Conservation (phyloP, 2,329 filamentous ascomycete species). For the Pseudogymnoascus sp. region DNA sequence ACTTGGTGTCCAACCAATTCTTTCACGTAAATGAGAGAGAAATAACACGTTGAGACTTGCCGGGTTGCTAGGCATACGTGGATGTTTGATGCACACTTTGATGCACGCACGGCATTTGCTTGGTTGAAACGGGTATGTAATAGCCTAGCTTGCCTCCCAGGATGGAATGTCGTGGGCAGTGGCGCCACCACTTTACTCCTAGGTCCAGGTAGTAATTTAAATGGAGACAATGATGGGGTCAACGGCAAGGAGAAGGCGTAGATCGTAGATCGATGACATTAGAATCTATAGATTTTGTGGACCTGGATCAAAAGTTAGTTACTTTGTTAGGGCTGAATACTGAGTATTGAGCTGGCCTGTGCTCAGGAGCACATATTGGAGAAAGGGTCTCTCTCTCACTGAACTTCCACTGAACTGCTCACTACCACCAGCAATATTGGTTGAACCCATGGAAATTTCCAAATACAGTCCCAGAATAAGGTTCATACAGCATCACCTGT, state of each 20-base stretch:
- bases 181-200: background rate
- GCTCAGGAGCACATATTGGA: background rate
- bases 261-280: background rate
- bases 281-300: background rate
- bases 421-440: background rate
- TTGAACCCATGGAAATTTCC: background rate
- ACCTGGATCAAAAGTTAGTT: background rate
- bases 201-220: background rate
- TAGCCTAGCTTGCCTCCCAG: background rate
- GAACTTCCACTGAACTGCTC: background rate
- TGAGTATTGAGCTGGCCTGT: background rate
- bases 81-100: background rate
- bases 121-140: background rate
- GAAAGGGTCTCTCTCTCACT: background rate
- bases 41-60: background rate
- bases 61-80: background rate
- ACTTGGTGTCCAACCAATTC: background rate
- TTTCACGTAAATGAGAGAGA: background rate
- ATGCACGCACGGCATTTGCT: slow-evolving; percentile 4
- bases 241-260: background rate
- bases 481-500: background rate
- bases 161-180: background rate
- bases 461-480: background rate
- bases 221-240: background rate
- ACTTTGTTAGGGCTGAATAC: background rate